These are phyloP conservation scores for Tagetes erecta DNA, from an alignment of 129 eudicot species.

Conservation along the genomic window DNA sequence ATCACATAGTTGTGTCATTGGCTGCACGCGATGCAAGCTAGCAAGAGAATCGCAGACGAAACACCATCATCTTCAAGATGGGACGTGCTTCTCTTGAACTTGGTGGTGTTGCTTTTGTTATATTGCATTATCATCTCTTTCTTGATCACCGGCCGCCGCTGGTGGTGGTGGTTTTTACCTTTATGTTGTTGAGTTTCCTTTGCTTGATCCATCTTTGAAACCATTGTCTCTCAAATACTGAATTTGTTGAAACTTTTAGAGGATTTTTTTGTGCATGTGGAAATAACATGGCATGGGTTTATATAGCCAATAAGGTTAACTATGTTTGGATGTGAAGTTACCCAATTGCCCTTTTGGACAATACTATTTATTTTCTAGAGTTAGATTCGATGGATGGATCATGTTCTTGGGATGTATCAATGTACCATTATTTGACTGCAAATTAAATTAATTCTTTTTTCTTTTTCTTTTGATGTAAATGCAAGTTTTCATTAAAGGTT, in stretches of 20 bases:
- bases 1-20: conserved; percentile 9
- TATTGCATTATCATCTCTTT: conserved; percentile 44
- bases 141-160: conserved; percentile 39
- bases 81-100: conserved; percentile 81
- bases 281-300: conserved; percentile 18
- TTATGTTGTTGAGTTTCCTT: conserved; percentile 39
- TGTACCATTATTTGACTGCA: conserved; percentile 28
- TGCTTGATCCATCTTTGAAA: conserved; percentile 45
- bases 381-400: conserved; percentile 33
- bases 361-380: conserved; percentile 1
- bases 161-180: conserved; percentile 30
- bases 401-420: conserved; percentile 25
- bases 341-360: conserved; percentile 31
- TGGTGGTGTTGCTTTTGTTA: conserved; percentile 69
- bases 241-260: conserved; percentile 5
- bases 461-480: conserved; percentile 17
- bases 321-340: conserved; percentile 20
- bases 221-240: conserved; percentile 34
- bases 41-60: conserved; percentile 73
- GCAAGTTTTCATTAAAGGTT: not conserved
- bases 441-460: conserved; percentile 4
- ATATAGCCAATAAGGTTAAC: conserved; percentile 33
- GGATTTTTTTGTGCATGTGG: conserved; percentile 24
- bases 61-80: conserved; percentile 71
- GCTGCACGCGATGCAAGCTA: conserved; percentile 73